Evolutionary conservation across 108 stramenopile species (phyloP).

Genomic region (Nitzschia sp.): DNA sequence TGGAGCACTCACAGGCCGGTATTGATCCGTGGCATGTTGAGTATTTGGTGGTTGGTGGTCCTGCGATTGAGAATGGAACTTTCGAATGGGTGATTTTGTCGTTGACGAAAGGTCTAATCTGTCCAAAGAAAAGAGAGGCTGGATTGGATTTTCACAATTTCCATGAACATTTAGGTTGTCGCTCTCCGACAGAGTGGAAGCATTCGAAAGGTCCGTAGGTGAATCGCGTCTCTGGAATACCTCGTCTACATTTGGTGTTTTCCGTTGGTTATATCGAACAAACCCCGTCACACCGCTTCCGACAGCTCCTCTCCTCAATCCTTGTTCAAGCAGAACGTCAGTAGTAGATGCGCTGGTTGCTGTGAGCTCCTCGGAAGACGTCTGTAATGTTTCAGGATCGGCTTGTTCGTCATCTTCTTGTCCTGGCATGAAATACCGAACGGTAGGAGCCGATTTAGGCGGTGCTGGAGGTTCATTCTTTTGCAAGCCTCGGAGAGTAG

Average conservation of each 20-base stretch:
- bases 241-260: constrained; percentile 23
- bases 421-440: constrained; percentile 9
- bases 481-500: not conserved
- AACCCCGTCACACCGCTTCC: not conserved
- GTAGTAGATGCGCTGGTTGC: constrained; percentile 16
- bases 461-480: not conserved
- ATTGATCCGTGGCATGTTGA: no score
- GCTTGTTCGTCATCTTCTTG: not conserved
- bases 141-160: constrained; percentile 14
- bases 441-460: constrained; percentile 1
- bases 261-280: constrained; percentile 20
- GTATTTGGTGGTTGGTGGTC: not conserved
- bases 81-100: constrained; percentile 5
- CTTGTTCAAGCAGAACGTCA: constrained; percentile 2
- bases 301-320: not conserved
- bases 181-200: not conserved
- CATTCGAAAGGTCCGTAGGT: not conserved
- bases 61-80: constrained; percentile 5
- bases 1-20: not conserved
- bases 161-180: not conserved
- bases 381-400: not conserved
- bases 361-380: constrained; percentile 4
- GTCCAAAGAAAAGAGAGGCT: constrained; percentile 34
- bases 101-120: constrained; percentile 25
- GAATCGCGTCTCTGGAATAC: constrained; percentile 26